Evolutionary conservation across 176 grass and related monocot species (phyloP), one percentile per base, ranked within the genome.

Genomic region (Canna indica): DNA sequence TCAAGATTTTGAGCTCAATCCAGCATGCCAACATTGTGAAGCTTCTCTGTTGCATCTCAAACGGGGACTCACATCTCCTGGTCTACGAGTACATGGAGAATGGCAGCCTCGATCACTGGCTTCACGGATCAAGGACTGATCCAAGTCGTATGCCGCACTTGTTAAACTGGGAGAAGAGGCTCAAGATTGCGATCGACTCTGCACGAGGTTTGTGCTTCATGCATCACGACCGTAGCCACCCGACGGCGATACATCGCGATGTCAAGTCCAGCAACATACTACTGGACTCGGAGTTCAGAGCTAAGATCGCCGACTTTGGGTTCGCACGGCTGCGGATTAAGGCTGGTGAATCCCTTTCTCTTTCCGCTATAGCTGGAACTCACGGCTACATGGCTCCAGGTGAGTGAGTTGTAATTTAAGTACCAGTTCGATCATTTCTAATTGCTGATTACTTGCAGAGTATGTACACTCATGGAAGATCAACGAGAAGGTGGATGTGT

Each of bases 341-440:
- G 53, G 63, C 73, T 48, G 90, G 80, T 27, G 85, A 81, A 42
- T 80, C 77, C 0, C 71, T 88, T 53, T 76, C 74, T 0, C 22
- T 85, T 4, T 92, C 90, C 0, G 54, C 32, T 59, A 47, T 74
- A 3, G 75, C 73, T 0, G 90, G 90, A 48, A 83, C 90, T 15
- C 88, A 88, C 62, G 90, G 90, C 3, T 92, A 92, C 85, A 88
- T 92, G 80, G 85, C 90, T 47, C 90, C 90, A 70, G 84, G 88
- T 87, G 26, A 69, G 67, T 34, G 46, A 39, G 3, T 18, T 48
- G 39, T 59, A 38, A 47, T 1, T 28, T 30, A 14, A 34, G 3
- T 68, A 63, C 75, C 32, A 25, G 1, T 26, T 48, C n/a, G n/a
- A n/a, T n/a, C n/a, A n/a, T n/a, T n/a, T n/a, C 58, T 28, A 33